Evolutionary conservation across 257 asterid genomes (phyloP).

Genomic region (Ajuga chamaepitys): DNA sequence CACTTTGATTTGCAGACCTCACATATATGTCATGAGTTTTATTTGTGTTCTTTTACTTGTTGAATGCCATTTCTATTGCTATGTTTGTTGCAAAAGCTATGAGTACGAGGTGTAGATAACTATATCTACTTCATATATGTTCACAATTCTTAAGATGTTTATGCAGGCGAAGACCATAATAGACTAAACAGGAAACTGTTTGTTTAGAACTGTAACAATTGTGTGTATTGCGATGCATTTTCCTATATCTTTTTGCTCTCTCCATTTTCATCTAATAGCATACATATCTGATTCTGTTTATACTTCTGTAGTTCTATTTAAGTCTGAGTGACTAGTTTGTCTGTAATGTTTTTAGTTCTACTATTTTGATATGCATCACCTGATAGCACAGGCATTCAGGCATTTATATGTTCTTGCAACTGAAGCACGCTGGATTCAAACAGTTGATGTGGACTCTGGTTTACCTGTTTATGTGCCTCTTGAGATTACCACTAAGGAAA

Average conservation of each 20-base stretch:
- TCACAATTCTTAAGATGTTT: neutral
- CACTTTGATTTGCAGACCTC: neutral
- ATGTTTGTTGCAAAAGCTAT: neutral
- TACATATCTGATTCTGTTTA: constrained; percentile 1
- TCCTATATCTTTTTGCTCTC: neutral
- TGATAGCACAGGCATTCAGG: constrained; percentile 73
- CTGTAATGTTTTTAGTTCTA: neutral
- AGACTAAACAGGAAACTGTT: neutral
- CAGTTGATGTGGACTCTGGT: constrained; percentile 91
- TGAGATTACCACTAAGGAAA: constrained; percentile 77
- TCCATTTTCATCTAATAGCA: neutral
- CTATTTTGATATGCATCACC: constrained; percentile 5
- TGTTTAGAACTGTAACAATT: neutral
- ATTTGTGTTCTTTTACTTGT: neutral
- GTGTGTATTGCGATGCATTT: neutral
- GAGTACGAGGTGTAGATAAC: neutral
- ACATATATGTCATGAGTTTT: neutral
- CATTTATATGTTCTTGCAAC: constrained; percentile 97
- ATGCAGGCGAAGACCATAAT: neutral
- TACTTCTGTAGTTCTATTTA: neutral
- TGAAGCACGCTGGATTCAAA: constrained; percentile 98
- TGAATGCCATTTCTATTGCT: neutral
- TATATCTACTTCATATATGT: neutral
- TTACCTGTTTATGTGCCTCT: constrained; percentile 94
- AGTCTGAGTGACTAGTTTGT: neutral